Evolutionary conservation across 2,329 filamentous ascomycete species (phyloP), one percentile per base, ranked within the genome.

Genomic region (Exophiala lecanii-corni): DNA sequence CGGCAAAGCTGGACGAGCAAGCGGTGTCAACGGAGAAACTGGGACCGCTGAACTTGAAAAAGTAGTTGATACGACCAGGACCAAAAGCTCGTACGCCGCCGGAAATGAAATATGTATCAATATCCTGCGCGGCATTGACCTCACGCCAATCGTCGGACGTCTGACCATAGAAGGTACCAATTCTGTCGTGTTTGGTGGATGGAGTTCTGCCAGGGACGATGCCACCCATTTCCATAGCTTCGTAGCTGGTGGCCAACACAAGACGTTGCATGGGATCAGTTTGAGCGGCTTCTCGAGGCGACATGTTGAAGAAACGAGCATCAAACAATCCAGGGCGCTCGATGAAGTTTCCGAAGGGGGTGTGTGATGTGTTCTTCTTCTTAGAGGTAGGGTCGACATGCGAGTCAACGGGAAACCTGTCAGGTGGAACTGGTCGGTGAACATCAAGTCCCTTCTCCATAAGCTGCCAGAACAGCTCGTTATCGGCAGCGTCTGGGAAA

Each of bases 231-330:
- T 92, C 86, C 36, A 92, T 71, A 1, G 86, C 86, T 59, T 91
- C 86, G 55, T 88, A 91, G 0, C 84, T 84, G 2, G 85, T 88
- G 6, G 82, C 78, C 16, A 92, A 67, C 2, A 84, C 82, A 53
- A 89, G 72, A 55, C 86, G 76, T 61, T 88, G 85, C 76, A 87
- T 87, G 0, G 86, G 86, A 60, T 91, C 86, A 1, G 84, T 88
- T 59, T 89, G 84, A 39, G 79, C 77, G 19, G 86, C 86, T 64
- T 91, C 85, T 55, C 84, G 78, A 4, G 85, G 84, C 25, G 84
- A 89, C 81, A 91, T 89, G 64, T 88, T 88, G 75, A 91, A 91
- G 67, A 91, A 89, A 1, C 82, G 74, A n/a, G 84, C 81, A 56
- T 91, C 86, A 57, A 91, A 91, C 36, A 84, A 71, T 42, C 84